A percentile compares a stretch with the other conserved stretches of the same genome.
Evolutionary conservation across 2,329 filamentous ascomycete species (phyloP).

Genomic region (Boeremia lycopersici): DNA sequence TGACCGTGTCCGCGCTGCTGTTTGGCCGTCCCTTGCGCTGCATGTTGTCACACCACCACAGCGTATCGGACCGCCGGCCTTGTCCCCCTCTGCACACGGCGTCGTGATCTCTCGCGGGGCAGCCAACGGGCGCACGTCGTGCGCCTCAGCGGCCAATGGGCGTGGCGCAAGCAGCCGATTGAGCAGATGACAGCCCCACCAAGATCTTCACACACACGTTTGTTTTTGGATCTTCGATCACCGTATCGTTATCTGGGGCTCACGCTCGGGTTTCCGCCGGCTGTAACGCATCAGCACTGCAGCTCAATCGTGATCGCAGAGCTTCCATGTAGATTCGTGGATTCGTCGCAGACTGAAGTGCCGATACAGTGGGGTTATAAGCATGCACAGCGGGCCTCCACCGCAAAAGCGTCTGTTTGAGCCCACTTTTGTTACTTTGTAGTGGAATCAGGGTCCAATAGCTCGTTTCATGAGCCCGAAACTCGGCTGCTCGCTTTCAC

Average conservation of each 20-base stretch:
- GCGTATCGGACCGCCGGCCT: constrained; percentile 9
- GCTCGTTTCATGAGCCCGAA: constrained; percentile 12
- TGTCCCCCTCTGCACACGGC: background rate
- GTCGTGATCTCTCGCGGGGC: constrained; percentile 1
- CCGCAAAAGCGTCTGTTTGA: constrained; percentile 5
- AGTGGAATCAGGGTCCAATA: constrained; percentile 13
- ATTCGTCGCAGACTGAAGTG: background rate
- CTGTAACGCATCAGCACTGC: no score
- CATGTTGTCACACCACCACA: background rate
- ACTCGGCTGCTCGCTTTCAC: constrained; percentile 5
- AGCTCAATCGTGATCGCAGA: background rate
- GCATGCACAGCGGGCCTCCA: constrained; percentile 8
- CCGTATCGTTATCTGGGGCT: background rate
- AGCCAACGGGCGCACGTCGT: background rate
- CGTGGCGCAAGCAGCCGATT: background rate
- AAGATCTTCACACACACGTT: constrained; percentile 6
- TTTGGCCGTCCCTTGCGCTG: constrained; percentile 24
- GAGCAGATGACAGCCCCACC: constrained; percentile 5
- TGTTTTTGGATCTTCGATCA: no score
- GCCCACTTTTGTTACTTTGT: background rate
- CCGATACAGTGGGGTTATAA: constrained; percentile 6
- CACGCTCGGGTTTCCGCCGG: background rate
- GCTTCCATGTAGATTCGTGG: background rate
- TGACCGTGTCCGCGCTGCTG: constrained; percentile 13
- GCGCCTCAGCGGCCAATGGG: constrained; percentile 4